Base-by-base conservation (phyloP, 441 rosid species). In the Gossypium gossypioides region DNA sequence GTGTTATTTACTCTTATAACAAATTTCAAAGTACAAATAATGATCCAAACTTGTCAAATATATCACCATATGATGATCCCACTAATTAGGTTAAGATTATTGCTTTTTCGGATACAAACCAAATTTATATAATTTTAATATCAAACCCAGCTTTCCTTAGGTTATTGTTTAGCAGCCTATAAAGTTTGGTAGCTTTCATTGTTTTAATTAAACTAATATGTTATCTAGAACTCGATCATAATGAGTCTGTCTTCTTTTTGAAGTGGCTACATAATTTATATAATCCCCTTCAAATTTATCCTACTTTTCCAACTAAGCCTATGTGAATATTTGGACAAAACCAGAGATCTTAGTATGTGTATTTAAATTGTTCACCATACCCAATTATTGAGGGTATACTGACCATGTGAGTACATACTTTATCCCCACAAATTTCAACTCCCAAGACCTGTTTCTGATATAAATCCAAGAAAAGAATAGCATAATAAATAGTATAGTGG, bases 21-120 rank as follows among this genome's bases (percentile, higher is more conserved):
- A 15, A 67, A n/a, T 24, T 24, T 48, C 34, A 15, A 12, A 68
- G 57, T 69, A 52, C 76, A 75, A 65, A 65, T 62, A 72, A 74
- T 80, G 55, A 72, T 34, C 42, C 42, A 34, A 34, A 34, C 2
- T 34, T 34, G 42, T 34, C 42, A 34, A 34, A 34, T 34, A 27
- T 27, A 27, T 27, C 32, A 27, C 32, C 32, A 27, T 27, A 6
- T 34, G 42, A 34, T 34, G 42, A 34, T 34, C 42, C 42, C 42
- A 34, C 42, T 1, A 34, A 7, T 6, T 34, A 34, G 9, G 42
- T 6, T 34, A 6, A 34, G 9, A 6, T 34, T 34, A 34, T 34
- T 34, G 40, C 9, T 34, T 34, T 34, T 34, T 6, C 40, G 1
- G 37, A 32, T 6, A 1, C 9, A 6, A 34, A 34, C 9, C 40